These are phyloP conservation scores for Stentor coeruleus DNA, from an alignment of 73 alveolate species.

Conservation along the genomic window DNA sequence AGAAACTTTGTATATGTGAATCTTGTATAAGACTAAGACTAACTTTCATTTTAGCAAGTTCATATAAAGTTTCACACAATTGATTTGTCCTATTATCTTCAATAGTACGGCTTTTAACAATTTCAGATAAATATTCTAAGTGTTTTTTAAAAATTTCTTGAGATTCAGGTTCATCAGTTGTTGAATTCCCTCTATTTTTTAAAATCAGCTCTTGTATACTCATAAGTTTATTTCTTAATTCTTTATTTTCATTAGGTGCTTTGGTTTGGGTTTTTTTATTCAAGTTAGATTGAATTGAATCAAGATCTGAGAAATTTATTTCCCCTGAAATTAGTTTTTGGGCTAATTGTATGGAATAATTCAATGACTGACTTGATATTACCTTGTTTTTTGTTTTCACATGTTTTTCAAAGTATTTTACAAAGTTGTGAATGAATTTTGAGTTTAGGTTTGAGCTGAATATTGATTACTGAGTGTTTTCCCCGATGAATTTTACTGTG, in stretches of 20 bases:
- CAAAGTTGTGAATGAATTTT: not conserved
- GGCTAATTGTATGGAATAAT: not conserved
- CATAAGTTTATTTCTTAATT: too few relatives aligned
- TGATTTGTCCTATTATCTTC: too few relatives aligned
- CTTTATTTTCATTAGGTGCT: not conserved
- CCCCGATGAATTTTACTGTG: constrained; percentile 16
- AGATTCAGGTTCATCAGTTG: too few relatives aligned
- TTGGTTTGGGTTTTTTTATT: not conserved
- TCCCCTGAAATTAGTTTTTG: not conserved
- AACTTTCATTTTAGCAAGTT: too few relatives aligned
- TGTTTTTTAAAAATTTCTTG: too few relatives aligned
- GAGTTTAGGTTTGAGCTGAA: not conserved
- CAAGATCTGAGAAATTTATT: not conserved
- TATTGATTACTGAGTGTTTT: not conserved
- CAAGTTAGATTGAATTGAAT: not conserved
- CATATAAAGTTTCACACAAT: too few relatives aligned
- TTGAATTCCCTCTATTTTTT: too few relatives aligned
- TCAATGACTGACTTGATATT: not conserved
- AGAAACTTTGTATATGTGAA: too few relatives aligned
- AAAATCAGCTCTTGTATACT: too few relatives aligned
- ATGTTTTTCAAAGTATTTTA: not conserved
- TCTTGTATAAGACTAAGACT: too few relatives aligned
- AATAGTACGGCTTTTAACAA: too few relatives aligned
- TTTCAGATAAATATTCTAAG: too few relatives aligned
- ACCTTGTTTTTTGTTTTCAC: not conserved